Evolutionary conservation across 139 green algal species (phyloP).

Genomic region (Chlamydomonas eustigma): DNA sequence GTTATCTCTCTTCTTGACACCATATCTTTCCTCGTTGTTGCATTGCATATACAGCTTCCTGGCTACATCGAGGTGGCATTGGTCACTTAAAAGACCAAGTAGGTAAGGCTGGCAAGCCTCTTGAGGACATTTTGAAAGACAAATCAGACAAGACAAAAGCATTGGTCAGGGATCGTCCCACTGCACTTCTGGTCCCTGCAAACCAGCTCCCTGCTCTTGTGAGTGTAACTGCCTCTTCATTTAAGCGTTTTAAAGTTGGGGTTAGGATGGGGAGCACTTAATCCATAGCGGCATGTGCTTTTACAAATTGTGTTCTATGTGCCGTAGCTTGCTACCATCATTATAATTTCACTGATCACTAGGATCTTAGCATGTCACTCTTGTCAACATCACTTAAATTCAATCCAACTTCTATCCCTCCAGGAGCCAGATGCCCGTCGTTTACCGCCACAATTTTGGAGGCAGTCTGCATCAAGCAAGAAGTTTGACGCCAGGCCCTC

Average conservation of each 20-base stretch:
- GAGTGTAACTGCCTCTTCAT: not conserved
- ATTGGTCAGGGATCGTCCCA: not conserved
- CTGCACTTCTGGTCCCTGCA: not conserved
- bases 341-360: too few species aligned
- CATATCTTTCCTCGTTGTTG: too few species aligned
- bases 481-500: not conserved
- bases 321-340: too few species aligned
- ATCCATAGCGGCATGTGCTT: too few species aligned
- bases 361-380: too few species aligned
- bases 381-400: too few species aligned
- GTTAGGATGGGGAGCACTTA: too few species aligned
- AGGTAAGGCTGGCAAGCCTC: not conserved
- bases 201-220: not conserved
- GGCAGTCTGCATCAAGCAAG: constrained; percentile 14
- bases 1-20: too few species aligned
- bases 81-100: not conserved
- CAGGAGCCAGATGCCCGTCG: constrained; percentile 34
- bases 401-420: too few species aligned
- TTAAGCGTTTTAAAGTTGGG: too few species aligned
- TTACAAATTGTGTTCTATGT: too few species aligned
- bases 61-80: not conserved
- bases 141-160: constrained; percentile 21
- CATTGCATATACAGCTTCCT: too few species aligned
- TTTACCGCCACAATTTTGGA: constrained; percentile 39
- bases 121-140: not conserved